Conservation (phyloP, 805 yeast species). For the Saturnispora sekii region DNA sequence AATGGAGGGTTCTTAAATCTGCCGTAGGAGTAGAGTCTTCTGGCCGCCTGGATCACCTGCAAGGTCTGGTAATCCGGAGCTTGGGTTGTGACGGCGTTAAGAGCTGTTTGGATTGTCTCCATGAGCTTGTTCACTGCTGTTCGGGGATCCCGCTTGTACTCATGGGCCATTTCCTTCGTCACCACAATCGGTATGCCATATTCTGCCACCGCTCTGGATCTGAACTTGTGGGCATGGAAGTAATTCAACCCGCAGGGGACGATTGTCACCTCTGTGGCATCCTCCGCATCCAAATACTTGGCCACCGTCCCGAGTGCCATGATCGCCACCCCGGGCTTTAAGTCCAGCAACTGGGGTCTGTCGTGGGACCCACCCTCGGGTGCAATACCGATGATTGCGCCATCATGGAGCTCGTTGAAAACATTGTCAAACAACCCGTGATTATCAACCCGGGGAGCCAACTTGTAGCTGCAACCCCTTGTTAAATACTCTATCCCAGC, state of each 20-base stretch:
- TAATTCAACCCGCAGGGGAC: conserved; percentile 97
- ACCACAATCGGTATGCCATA: conserved; percentile 81
- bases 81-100: conserved; percentile 75
- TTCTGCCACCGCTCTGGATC: conserved; percentile 92
- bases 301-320: conserved; percentile 94
- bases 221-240: conserved; percentile 89
- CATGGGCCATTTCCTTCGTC: conserved; percentile 45
- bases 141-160: conserved; percentile 56
- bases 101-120: conserved; percentile 54
- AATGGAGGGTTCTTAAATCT: conserved; percentile 46
- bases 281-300: conserved; percentile 36
- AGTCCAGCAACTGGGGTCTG: conserved; percentile 78
- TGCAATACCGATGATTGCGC: conserved; percentile 80
- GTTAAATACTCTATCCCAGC: conserved; percentile 36
- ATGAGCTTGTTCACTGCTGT: conserved; percentile 62
- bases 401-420: conserved; percentile 61
- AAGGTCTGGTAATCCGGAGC: conserved; percentile 83
- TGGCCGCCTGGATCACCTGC: conserved; percentile 85
- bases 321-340: conserved; percentile 95
- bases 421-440: conserved; percentile 69
- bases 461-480: conserved; percentile 48
- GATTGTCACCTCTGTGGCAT: conserved; percentile 54
- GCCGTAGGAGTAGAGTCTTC: conserved; percentile 68
- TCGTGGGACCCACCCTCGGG: conserved; percentile 99
- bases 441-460: conserved; percentile 80